These are phyloP conservation scores for Penicillium aurantiogriseum DNA, from an alignment of 2,329 filamentous ascomycete species.

Conservation along the genomic window DNA sequence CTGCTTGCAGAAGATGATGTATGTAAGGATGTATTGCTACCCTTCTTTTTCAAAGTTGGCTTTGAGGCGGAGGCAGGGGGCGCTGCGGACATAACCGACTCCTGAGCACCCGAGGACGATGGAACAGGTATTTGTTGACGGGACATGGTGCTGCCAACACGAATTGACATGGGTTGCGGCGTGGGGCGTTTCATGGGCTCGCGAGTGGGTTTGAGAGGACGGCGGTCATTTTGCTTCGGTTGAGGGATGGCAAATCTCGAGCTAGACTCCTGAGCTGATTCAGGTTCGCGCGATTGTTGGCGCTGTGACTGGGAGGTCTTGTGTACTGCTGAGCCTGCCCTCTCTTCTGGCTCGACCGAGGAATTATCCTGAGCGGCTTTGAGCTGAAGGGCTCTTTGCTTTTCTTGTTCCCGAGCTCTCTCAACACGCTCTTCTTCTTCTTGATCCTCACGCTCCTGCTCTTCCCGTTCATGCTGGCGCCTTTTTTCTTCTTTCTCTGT, in stretches of 20 bases:
- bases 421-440: conserved; percentile 40
- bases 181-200: conserved; percentile 46
- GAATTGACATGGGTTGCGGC: conserved; percentile 49
- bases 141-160: conserved; percentile 48
- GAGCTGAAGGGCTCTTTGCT: conserved; percentile 31
- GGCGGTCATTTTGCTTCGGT: conserved; percentile 39
- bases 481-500: conserved; percentile 54
- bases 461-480: conserved; percentile 34
- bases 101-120: conserved; percentile 57
- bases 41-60: conserved; percentile 58
- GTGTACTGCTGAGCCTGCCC: conserved; percentile 18
- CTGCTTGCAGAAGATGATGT: conserved; percentile 53
- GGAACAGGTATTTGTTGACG: conserved; percentile 45
- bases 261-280: conserved; percentile 26
- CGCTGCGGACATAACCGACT: conserved; percentile 48
- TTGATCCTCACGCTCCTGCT: conserved; percentile 32
- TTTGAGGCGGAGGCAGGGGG: conserved; percentile 50
- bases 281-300: conserved; percentile 34
- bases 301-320: conserved; percentile 29
- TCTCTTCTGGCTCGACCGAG: conserved; percentile 36
- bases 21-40: conserved; percentile 65
- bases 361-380: conserved; percentile 36
- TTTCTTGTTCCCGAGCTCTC: conserved; percentile 36
- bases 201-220: conserved; percentile 46
- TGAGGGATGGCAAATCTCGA: conserved; percentile 30